phyloP scores from a whole-genome alignment of 169 alveolate genomes.

The Eimeria acervulina region DNA sequence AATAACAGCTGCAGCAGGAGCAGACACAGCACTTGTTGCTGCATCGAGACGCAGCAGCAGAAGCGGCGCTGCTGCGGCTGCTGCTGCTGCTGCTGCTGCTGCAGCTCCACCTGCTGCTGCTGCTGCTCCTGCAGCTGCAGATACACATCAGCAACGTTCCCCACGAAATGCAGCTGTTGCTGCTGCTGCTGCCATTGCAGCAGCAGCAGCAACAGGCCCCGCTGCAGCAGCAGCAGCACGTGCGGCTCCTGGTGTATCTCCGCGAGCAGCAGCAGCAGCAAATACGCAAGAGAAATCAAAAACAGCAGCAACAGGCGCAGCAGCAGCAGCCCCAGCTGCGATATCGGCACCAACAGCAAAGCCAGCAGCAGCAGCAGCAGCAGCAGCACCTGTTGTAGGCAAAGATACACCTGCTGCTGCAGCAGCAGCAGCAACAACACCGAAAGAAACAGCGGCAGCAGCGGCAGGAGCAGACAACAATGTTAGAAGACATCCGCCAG shows the following conservation, averaged over 20 bases:
- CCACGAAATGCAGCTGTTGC: background rate
- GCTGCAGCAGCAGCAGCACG: no score
- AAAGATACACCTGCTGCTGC: no score
- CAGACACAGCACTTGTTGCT: background rate
- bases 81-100: slow-evolving; percentile 40
- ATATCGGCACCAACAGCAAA: no score
- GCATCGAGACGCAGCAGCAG: slow-evolving; percentile 23
- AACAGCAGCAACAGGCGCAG: background rate
- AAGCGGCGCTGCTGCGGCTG: slow-evolving; percentile 12
- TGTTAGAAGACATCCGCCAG: background rate
- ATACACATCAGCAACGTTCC: background rate
- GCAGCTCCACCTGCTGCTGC: slow-evolving; percentile 6
- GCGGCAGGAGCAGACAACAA: slow-evolving; percentile 19
- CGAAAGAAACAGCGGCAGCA: background rate
- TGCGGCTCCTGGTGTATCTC: background rate
- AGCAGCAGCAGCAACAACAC: slow-evolving; percentile 10
- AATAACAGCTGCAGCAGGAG: background rate
- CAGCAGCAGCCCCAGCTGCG: no score
- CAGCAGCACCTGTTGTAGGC: background rate
- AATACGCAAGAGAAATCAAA: background rate
- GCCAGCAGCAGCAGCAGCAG: no score
- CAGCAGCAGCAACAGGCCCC: background rate
- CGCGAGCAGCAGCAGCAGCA: slow-evolving; percentile 28
- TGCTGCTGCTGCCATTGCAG: slow-evolving; percentile 20
- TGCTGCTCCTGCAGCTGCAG: slow-evolving; percentile 31